Evolutionary conservation across 768 basidiomycete genomes (phyloP), one percentile per base, ranked within the genome.

Genomic region (Mycena olivaceomarginata): DNA sequence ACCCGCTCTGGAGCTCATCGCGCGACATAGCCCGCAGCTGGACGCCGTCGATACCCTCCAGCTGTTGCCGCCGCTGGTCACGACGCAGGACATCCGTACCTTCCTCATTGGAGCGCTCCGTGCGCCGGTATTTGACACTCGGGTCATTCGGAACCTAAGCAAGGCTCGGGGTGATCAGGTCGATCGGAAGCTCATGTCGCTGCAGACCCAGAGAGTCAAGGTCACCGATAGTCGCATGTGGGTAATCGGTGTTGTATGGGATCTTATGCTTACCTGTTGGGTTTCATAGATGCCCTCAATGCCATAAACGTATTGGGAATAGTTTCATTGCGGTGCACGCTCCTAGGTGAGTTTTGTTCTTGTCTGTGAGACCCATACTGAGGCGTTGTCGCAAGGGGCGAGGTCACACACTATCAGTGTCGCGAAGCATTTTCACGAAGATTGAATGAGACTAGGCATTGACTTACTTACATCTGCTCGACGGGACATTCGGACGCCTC

Each of bases 381-480:
- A 41, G 53, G 10, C n/a, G 41, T 45, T 5, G 8, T 37, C 69
- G 18, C n/a, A 56, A 98, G 97, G 65, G 98, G 98, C 11, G 97
- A 98, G 85, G 98, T 98, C 3, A 99, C 97, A 0, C 98, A 99
- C 85, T 97, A 98, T 84, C 96, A 98, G 77, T 99, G 98, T 83
- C 94, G 97, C 39, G 98, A 98, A 82, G 89, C 90, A 0, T 98
- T 97, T 82, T 88, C 95, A 12, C 87, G 85, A 65, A 90, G 86
- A 72, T 81, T 94, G 69, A 89, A 88, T 60, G 89, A 91, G 76
- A 85, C 80, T 43, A 77, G 83, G 74, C 81, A 83, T 71, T 86
- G 73, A 83, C 59, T 51, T 13, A 7, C 31, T 31, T 31, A 31
- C 31, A 31, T 31, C 31, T n/a, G n/a, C n/a, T n/a, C n/a, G n/a